Percentiles rank a stretch among this genome's conserved stretches.
phyloP scores from a whole-genome alignment of 2,329 filamentous ascomycete species.

The Trichoderma gracile region DNA sequence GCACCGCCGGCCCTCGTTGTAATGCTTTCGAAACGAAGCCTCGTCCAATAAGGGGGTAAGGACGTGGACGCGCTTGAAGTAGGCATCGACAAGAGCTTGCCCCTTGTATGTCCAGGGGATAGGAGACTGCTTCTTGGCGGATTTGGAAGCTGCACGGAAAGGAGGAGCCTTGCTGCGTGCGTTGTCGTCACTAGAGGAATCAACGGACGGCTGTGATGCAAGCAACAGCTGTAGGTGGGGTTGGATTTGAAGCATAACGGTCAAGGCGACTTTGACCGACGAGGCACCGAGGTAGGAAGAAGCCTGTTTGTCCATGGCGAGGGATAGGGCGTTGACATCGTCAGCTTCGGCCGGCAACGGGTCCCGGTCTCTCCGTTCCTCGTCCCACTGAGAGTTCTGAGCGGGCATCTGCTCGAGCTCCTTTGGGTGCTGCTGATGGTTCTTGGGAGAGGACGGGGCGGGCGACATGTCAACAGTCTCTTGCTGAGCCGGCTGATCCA shows the following conservation, averaged over 20 bases:
- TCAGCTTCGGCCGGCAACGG: conserved; percentile 65
- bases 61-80: conserved; percentile 55
- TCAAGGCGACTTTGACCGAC: conserved; percentile 61
- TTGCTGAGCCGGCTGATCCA: conserved; percentile 50
- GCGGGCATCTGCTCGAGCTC: conserved; percentile 70
- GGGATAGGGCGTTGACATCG: conserved; percentile 54
- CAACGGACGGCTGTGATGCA: not conserved
- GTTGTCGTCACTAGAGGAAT: not conserved
- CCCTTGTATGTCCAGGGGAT: conserved; percentile 22
- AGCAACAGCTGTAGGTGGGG: conserved; percentile 35
- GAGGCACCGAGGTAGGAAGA: conserved; percentile 64
- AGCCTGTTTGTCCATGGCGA: conserved; percentile 55
- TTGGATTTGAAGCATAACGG: conserved; percentile 52
- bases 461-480: conserved; percentile 41
- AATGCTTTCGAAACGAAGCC: conserved; percentile 59
- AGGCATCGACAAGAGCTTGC: conserved; percentile 46
- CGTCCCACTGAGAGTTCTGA: conserved; percentile 66
- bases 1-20: conserved; percentile 46
- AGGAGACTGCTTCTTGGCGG: not conserved
- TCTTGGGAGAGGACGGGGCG: not conserved
- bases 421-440: conserved; percentile 44
- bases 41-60: conserved; percentile 63
- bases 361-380: conserved; percentile 57
- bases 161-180: not conserved
- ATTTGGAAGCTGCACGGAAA: conserved; percentile 6